Evolutionary conservation across 345 rosid genomes (phyloP).

Genomic region (Balakata baccata): DNA sequence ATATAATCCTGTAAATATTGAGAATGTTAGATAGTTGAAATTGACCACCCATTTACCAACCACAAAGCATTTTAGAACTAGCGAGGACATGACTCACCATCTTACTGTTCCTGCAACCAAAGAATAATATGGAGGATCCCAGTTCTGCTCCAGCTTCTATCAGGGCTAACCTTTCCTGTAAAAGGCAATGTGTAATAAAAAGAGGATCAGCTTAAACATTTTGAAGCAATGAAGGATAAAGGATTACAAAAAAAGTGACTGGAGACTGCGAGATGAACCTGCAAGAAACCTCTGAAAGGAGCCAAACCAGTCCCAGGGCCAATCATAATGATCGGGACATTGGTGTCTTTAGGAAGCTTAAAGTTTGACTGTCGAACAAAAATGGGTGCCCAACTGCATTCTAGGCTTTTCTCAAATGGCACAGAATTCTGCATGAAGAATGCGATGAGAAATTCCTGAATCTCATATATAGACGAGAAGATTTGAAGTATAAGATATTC

Average conservation of each 20-base stretch:
- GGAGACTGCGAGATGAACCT: conserved; percentile 37
- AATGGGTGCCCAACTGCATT: conserved; percentile 83
- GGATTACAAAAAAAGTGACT: neutral
- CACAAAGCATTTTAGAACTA: conserved; percentile 4
- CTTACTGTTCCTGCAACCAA: conserved; percentile 90
- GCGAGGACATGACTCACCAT: conserved; percentile 43
- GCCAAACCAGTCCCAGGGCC: conserved; percentile 99
- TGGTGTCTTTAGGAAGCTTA: conserved; percentile 74
- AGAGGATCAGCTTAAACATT: neutral
- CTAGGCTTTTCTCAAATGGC: conserved; percentile 57
- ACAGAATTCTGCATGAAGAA: conserved; percentile 51
- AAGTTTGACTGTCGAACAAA: conserved; percentile 90
- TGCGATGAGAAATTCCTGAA: neutral
- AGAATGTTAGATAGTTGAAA: conserved; percentile 4
- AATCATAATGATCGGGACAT: conserved; percentile 83
- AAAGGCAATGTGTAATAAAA: neutral
- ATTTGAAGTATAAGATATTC: neutral
- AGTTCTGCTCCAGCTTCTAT: conserved; percentile 74
- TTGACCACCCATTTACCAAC: neutral
- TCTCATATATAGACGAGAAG: neutral
- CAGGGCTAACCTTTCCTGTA: conserved; percentile 73
- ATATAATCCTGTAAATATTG: conserved; percentile 65
- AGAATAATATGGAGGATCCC: conserved; percentile 76
- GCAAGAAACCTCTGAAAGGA: conserved; percentile 98
- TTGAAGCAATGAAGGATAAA: neutral